These are phyloP conservation scores for Fusarium tricinctum DNA, from an alignment of 2,329 filamentous ascomycete genomes.

Conservation along the genomic window DNA sequence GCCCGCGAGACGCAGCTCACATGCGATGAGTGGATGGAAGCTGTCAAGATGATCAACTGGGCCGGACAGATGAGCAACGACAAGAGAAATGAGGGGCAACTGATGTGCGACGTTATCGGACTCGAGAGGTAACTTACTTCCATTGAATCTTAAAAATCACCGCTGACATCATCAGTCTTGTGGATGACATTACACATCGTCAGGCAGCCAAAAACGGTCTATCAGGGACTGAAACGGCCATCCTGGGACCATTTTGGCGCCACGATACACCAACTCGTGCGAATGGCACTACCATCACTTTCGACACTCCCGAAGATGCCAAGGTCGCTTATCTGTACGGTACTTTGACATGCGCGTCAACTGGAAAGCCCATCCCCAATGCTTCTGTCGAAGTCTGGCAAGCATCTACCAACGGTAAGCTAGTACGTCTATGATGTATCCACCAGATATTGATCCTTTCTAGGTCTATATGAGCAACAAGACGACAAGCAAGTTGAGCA, in stretches of 20 bases:
- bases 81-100: slow-evolving; percentile 80
- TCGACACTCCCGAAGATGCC: slow-evolving; percentile 62
- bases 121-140: slow-evolving; percentile 69
- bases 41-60: slow-evolving; percentile 70
- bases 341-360: slow-evolving; percentile 66
- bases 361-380: slow-evolving; percentile 73
- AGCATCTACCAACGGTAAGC: slow-evolving; percentile 76
- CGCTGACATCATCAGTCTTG: slow-evolving; percentile 60
- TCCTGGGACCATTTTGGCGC: slow-evolving; percentile 89
- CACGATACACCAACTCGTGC: slow-evolving; percentile 76
- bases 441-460: neutral
- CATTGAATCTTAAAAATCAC: fast-evolving
- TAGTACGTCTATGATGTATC: neutral
- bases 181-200: slow-evolving; percentile 85
- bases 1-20: slow-evolving; percentile 84
- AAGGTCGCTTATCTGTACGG: slow-evolving; percentile 76
- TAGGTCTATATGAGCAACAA: slow-evolving; percentile 77
- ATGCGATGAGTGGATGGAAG: slow-evolving; percentile 82
- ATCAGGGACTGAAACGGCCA: slow-evolving; percentile 78
- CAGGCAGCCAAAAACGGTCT: slow-evolving; percentile 59
- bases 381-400: slow-evolving; percentile 85
- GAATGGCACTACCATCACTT: slow-evolving; percentile 78
- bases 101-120: slow-evolving; percentile 80
- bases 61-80: slow-evolving; percentile 78
- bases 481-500: slow-evolving; percentile 77